Conservation (phyloP, 495 filamentous ascomycete genomes). For the Daldinia vernicosa region DNA sequence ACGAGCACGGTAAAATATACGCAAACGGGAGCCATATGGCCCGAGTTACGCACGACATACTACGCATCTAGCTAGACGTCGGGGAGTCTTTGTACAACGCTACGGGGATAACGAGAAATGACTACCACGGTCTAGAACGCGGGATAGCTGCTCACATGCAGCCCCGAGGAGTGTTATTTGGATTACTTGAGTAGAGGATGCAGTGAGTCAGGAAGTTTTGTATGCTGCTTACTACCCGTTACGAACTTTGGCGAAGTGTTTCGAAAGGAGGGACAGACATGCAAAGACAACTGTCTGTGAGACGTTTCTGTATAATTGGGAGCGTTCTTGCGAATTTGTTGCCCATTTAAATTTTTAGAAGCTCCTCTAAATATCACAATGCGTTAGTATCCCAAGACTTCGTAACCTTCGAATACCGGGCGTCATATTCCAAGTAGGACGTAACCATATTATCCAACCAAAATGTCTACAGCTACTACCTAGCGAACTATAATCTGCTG, state of each 20-base stretch:
- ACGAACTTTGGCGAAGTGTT: constrained; percentile 24
- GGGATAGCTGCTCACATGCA: constrained; percentile 3
- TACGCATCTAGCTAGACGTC: constrained; percentile 6
- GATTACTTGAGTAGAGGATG: constrained; percentile 8
- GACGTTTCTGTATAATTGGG: constrained; percentile 20
- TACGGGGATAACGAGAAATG: not conserved
- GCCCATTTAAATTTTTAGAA: not conserved
- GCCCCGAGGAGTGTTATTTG: not conserved
- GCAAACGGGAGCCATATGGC: not conserved
- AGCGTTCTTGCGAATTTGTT: constrained; percentile 5
- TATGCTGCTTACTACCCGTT: constrained; percentile 26
- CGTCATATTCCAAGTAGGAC: not conserved
- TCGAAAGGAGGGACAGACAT: constrained; percentile 37
- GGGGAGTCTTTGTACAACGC: not conserved
- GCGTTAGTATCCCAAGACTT: not conserved
- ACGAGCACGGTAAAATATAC: constrained; percentile 11
- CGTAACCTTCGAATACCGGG: constrained; percentile 1
- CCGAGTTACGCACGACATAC: constrained; percentile 8
- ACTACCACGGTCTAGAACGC: not conserved
- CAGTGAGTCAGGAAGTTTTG: constrained; percentile 13
- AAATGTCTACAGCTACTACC: not conserved
- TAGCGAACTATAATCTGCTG: not conserved
- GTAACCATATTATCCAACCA: not conserved
- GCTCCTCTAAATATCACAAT: not conserved
- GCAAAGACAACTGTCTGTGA: constrained; percentile 42